Evolutionary conservation across 1,284 basidiomycete genomes (phyloP).

Genomic region (Moesziomyces aphidis): DNA sequence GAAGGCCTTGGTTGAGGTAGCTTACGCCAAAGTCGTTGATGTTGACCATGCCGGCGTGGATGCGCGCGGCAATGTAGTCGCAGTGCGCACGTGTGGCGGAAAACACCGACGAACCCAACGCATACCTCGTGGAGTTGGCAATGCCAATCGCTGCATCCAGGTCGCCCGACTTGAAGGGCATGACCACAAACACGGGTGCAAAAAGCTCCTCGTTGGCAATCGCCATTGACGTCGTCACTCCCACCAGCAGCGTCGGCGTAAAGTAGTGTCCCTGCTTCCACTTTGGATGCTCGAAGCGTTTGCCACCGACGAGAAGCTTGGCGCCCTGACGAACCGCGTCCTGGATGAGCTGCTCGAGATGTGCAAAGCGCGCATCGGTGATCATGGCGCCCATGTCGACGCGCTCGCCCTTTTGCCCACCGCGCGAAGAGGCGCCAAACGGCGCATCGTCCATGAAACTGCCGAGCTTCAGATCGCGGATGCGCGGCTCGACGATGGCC

Average conservation of each 20-base stretch:
- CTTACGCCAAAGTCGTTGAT: slow-evolving; percentile 89
- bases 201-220: slow-evolving; percentile 65
- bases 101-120: slow-evolving; percentile 95
- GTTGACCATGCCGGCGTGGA: slow-evolving; percentile 96
- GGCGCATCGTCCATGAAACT: slow-evolving; percentile 60
- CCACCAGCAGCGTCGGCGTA: slow-evolving; percentile 84
- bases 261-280: slow-evolving; percentile 79
- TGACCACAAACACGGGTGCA: slow-evolving; percentile 63
- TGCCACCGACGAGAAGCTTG: slow-evolving; percentile 77
- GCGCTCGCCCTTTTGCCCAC: slow-evolving; percentile 57
- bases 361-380: slow-evolving; percentile 75
- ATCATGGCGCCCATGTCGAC: slow-evolving; percentile 85
- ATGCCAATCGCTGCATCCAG: slow-evolving; percentile 85
- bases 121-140: slow-evolving; percentile 87
- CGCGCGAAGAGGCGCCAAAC: slow-evolving; percentile 23
- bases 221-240: slow-evolving; percentile 73
- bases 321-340: slow-evolving; percentile 82
- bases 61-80: slow-evolving; percentile 78
- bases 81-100: slow-evolving; percentile 82
- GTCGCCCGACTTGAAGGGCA: slow-evolving; percentile 73
- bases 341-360: slow-evolving; percentile 78
- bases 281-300: slow-evolving; percentile 76
- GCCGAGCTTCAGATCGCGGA: slow-evolving; percentile 52
- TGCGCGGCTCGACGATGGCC: slow-evolving; percentile 43
- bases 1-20: slow-evolving; percentile 89